Evolutionary conservation across 305 asterid species (phyloP).

Genomic region (Fraxinus latifolia): DNA sequence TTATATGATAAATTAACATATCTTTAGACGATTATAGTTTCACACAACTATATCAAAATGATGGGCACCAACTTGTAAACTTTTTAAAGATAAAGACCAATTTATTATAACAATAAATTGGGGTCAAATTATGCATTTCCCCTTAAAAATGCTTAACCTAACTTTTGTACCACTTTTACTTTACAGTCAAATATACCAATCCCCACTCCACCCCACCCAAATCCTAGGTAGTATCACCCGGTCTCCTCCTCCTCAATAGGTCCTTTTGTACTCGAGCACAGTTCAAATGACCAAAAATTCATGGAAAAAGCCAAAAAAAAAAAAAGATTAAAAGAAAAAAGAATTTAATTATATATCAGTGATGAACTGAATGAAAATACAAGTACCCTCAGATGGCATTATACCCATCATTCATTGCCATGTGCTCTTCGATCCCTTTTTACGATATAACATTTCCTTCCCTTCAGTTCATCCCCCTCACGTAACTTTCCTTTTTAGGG

Average conservation of each 20-base stretch:
- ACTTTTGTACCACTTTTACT: neutral
- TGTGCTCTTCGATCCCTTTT: slow-evolving; percentile 39
- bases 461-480: slow-evolving; percentile 26
- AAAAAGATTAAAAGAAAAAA: too few species aligned
- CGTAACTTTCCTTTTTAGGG: slow-evolving; percentile 28
- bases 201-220: neutral
- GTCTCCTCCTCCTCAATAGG: neutral
- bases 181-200: neutral
- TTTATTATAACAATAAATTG: neutral
- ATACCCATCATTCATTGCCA: slow-evolving; percentile 32
- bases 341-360: neutral
- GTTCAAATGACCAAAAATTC: neutral
- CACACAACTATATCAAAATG: neutral
- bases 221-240: neutral
- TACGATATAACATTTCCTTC: slow-evolving; percentile 23
- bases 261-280: neutral
- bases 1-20: neutral
- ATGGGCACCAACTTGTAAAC: neutral
- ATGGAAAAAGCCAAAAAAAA: neutral
- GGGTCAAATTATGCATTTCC: neutral
- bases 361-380: slow-evolving; percentile 4
- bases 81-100: neutral
- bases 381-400: neutral
- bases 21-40: too few species aligned
- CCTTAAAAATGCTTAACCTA: neutral